Evolutionary conservation across 2,329 filamentous ascomycete genomes (phyloP).

Genomic region (Leptodontidium sp.): DNA sequence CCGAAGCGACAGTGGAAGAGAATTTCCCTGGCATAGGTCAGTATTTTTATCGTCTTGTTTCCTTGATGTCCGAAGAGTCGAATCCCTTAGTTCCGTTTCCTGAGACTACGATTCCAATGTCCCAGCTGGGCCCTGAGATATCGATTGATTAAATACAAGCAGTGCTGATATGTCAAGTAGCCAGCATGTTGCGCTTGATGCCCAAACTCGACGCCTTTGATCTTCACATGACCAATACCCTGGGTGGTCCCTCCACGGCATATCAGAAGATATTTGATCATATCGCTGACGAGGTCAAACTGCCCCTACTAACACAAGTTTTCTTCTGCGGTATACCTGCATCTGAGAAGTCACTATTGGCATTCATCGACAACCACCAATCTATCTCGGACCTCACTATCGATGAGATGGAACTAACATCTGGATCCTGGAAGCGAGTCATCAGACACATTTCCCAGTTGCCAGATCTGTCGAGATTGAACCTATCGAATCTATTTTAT

Average conservation of each 20-base stretch:
- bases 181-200: neutral
- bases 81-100: too few species aligned
- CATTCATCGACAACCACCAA: conserved; percentile 11
- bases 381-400: conserved; percentile 5
- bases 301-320: neutral
- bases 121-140: too few species aligned
- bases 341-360: neutral
- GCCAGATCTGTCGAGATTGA: neutral
- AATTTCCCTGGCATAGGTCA: neutral
- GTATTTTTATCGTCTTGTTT: too few species aligned
- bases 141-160: too few species aligned
- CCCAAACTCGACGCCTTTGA: conserved; percentile 10
- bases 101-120: too few species aligned
- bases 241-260: neutral
- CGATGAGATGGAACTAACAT: neutral
- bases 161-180: neutral
- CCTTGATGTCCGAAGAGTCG: too few species aligned
- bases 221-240: conserved; percentile 4
- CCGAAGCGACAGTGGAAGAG: neutral
- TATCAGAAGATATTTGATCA: neutral
- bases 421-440: neutral
- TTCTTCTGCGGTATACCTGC: neutral
- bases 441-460: conserved; percentile 7
- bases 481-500: neutral
- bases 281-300: neutral